Conservation (phyloP, 2,329 filamentous ascomycete genomes). For the Aspergillus glaucus region DNA sequence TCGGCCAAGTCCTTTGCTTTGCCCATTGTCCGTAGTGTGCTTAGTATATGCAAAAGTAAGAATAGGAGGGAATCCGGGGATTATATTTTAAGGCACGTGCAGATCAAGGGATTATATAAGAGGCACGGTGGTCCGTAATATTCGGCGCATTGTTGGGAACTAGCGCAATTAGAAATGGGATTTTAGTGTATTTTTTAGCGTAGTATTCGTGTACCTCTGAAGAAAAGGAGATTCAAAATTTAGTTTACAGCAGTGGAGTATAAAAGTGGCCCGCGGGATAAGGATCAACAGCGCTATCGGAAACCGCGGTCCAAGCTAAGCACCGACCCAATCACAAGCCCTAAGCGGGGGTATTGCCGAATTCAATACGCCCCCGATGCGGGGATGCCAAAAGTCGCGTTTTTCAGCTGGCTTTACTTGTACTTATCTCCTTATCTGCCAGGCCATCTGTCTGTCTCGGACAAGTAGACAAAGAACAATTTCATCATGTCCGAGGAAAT, state of each 20-base stretch:
- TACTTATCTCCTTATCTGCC: too few relatives aligned
- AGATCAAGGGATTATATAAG: not conserved
- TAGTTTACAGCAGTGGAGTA: too few relatives aligned
- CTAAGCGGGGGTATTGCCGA: not conserved
- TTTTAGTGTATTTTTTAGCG: not conserved
- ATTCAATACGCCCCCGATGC: not conserved
- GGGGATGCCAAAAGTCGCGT: not conserved
- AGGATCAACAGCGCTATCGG: slow-evolving; percentile 11
- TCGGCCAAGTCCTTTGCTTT: slow-evolving; percentile 13
- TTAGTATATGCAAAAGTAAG: not conserved
- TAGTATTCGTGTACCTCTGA: not conserved
- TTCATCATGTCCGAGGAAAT: not conserved
- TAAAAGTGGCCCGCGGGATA: slow-evolving; percentile 1
- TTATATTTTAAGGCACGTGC: not conserved
- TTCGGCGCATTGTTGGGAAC: too few relatives aligned
- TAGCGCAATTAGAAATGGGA: too few relatives aligned
- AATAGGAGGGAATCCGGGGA: not conserved
- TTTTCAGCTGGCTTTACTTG: too few relatives aligned
- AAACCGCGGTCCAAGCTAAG: slow-evolving; percentile 9
- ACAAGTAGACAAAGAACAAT: too few relatives aligned
- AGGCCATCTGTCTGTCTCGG: too few relatives aligned
- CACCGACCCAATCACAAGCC: not conserved
- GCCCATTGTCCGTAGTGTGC: slow-evolving; percentile 14
- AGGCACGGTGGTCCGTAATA: too few relatives aligned
- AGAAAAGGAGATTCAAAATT: slow-evolving; percentile 8